Evolutionary conservation across 495 filamentous ascomycete genomes (phyloP).

Genomic region (Penicillium coprophilum): DNA sequence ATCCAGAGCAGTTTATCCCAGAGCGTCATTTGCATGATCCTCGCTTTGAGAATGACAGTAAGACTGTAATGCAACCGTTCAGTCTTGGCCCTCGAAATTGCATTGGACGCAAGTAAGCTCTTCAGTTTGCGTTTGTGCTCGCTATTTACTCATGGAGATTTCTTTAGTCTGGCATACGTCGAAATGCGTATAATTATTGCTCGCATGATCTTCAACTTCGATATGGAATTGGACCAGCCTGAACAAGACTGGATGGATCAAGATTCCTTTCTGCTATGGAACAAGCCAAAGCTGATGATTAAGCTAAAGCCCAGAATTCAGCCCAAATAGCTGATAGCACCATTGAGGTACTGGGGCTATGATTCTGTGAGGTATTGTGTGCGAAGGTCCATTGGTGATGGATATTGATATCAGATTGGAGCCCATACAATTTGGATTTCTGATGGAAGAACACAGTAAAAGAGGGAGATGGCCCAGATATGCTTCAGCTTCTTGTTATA

Average conservation of each 20-base stretch:
- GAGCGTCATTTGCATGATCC: conserved; percentile 49
- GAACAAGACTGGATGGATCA: conserved; percentile 39
- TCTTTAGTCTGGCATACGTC: conserved; percentile 40
- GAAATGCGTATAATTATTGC: conserved; percentile 45
- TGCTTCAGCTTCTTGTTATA: not conserved
- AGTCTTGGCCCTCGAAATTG: conserved; percentile 59
- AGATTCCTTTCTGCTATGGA: conserved; percentile 37
- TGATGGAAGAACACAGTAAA: not conserved
- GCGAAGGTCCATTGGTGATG: not conserved
- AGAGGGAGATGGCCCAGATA: not conserved
- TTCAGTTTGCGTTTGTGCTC: not conserved
- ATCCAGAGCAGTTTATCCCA: conserved; percentile 49
- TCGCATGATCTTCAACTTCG: conserved; percentile 46
- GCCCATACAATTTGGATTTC: not conserved
- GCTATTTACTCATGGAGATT: not conserved
- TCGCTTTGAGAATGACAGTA: conserved; percentile 41
- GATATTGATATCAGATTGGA: not conserved
- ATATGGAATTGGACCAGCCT: conserved; percentile 29
- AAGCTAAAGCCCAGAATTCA: conserved; percentile 21
- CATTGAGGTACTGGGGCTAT: not conserved
- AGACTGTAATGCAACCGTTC: conserved; percentile 53
- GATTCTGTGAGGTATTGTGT: not conserved
- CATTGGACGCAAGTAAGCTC: conserved; percentile 55
- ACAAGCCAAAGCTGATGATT: conserved; percentile 40
- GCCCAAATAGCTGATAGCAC: not conserved